Base-by-base conservation (phyloP, 129 eudicot genomes). In the Helichrysum umbraculigerum region DNA sequence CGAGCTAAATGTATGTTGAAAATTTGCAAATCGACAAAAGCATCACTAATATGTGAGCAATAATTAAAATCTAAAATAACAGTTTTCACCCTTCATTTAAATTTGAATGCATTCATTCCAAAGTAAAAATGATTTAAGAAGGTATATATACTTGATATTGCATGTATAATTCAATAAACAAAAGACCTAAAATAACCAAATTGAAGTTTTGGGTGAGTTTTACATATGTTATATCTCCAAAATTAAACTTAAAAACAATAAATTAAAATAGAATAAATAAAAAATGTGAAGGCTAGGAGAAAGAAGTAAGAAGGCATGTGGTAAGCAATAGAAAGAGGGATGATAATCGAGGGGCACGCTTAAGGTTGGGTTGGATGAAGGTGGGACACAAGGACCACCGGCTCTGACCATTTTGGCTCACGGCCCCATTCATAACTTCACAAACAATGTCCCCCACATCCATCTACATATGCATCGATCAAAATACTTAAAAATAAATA, bases 261-360 rank as follows among this genome's bases (percentile, higher is more conserved):
- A 7, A 37, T 37, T 44, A 35, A 41, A 30, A 28, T 33, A 22
- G 58, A 20, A 14, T 17, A 56, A 72, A 33, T 42, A 34, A 69
- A 69, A 22, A 37, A 47, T 41, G 4, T 50, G 39, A 75, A 83
- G 70, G 35, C 72, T 25, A 25, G 28, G 28, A 25, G 28, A 25
- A 25, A 25, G 10, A 6, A 30, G 28, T 25, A n/a, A 29, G 11
- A 32, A 47, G 20, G 73, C 96, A 92, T 82, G 88, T 87, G 98
- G 85, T 72, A 76, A 81, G 86, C 91, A 87, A 71, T 85, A 85
- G 42, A 66, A 57, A 64, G 30, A 47, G 70, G 84, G 78, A 84
- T 66, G 88, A 73, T 47, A 74, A 71, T 76, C 96, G 86, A 91
- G 90, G 73, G 84, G 96, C 98, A 87, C 91, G 98, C 96, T 28